Evolutionary conservation across 805 yeast genomes (phyloP), one percentile per base, ranked within the genome.

Genomic region (Yamadazyma kitorensis): DNA sequence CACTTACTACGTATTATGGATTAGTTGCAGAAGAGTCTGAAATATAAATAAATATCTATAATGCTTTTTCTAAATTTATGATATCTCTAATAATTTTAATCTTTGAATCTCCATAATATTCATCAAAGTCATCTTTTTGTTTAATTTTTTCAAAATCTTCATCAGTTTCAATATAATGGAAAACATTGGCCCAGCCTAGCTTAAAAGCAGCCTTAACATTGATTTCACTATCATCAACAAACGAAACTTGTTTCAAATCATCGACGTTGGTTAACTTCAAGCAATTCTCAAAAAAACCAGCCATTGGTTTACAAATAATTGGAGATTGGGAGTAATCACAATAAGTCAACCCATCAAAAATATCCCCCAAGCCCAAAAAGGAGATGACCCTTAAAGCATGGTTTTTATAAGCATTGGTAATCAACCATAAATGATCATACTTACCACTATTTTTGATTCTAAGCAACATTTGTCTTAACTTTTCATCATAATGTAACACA

Each of bases 401-500:
- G 51, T 78, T 87, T 54, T 82, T 80, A 63, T 91, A 91, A 2
- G 98, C 98, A 56, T 91, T 91, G 4, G 98, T 91, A 51, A 87
- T 84, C 27, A 93, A 71, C 98, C 98, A 91, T 43, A 91, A 64
- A 51, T 80, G 71, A 48, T 80, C 82, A 37, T 82, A 78, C 43
- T 78, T 74, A n/a, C 60, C 52, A 9, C 57, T 36, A 21, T 55
- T 47, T 39, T 57, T 68, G 45, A 84, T 45, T 7, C 59, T 48
- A 3, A 72, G 36, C 27, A 84, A 59, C 71, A 78, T 59, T 17
- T 70, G 57, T 40, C 89, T 66, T 36, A 82, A 61, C 24, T 61
- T 54, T 4, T 57, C 57, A 46, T 82, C 78, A 28, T 89, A 94
- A 31, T 65, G 57, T 36, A 91, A 68, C n/a, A 88, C 81, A 33